A percentile compares a stretch with the other conserved stretches of the same genome.
phyloP scores from a whole-genome alignment of 83 land plant species.

The Thuja plicata region DNA sequence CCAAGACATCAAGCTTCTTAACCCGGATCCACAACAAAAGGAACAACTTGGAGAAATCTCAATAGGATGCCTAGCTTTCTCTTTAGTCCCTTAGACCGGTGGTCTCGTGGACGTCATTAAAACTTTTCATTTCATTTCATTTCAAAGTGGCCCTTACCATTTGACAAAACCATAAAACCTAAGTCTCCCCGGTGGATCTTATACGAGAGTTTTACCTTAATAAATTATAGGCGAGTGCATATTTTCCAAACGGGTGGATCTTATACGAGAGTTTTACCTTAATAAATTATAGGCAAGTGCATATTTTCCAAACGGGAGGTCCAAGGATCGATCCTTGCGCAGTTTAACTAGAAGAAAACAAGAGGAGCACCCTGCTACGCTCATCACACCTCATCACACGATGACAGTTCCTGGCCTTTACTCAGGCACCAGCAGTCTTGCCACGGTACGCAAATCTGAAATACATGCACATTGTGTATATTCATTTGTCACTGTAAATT shows the following conservation, averaged over 20 bases:
- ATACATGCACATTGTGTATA: not conserved
- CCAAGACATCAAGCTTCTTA: too few species aligned
- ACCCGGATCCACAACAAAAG: too few species aligned
- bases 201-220: too few species aligned
- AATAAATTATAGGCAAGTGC: not conserved
- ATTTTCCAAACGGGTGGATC: not conserved
- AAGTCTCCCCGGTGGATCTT: too few species aligned
- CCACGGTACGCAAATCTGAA: constrained; percentile 16
- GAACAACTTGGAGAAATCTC: too few species aligned
- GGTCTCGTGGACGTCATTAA: too few species aligned
- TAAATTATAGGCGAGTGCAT: not conserved
- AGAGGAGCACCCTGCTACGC: not conserved
- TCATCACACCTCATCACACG: not conserved
- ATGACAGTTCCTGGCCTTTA: constrained; percentile 29
- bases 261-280: too few species aligned
- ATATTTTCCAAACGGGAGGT: not conserved
- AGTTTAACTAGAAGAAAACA: not conserved
- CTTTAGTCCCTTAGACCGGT: too few species aligned
- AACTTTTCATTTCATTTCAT: too few species aligned
- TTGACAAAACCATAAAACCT: too few species aligned
- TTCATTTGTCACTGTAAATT: not conserved
- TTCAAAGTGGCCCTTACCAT: too few species aligned
- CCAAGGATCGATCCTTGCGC: not conserved
- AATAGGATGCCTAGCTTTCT: too few species aligned
- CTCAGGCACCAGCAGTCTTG: constrained; percentile 39